Evolutionary conservation across 768 basidiomycete genomes (phyloP).

Genomic region (Boletus vermiculosoides): DNA sequence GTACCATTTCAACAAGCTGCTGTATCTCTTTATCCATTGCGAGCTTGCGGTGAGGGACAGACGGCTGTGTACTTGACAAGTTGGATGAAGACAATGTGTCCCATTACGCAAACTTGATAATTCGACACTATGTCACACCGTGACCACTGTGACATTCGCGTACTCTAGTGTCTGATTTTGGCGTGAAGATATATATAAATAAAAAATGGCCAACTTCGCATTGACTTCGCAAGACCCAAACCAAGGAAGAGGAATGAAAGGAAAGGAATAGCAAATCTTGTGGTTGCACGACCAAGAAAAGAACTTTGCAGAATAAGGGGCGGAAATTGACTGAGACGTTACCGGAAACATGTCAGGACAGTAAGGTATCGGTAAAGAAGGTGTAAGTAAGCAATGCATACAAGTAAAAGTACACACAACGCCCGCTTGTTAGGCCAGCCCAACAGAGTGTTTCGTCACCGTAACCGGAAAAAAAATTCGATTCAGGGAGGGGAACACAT

Average conservation of each 20-base stretch:
- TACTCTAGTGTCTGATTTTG: neutral
- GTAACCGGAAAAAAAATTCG: conserved; percentile 10
- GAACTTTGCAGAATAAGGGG: conserved; percentile 2
- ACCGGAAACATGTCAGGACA: conserved; percentile 4
- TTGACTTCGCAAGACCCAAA: conserved; percentile 13
- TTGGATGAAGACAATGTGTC: conserved; percentile 14
- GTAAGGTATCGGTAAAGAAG: conserved; percentile 17
- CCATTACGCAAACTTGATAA: conserved; percentile 24
- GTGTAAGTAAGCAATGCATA: conserved; percentile 20
- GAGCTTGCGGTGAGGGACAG: neutral
- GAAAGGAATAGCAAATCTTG: conserved; percentile 1
- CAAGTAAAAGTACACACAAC: conserved; percentile 30
- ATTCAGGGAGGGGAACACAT: conserved; percentile 2
- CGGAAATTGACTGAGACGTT: conserved; percentile 5
- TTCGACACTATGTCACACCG: conserved; percentile 21
- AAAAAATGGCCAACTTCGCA: conserved; percentile 11
- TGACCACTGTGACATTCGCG: conserved; percentile 20
- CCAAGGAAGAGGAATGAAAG: neutral
- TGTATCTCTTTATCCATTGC: conserved; percentile 53
- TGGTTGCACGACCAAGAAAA: neutral
- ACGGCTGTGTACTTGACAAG: neutral
- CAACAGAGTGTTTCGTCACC: conserved; percentile 16
- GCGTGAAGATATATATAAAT: conserved; percentile 12
- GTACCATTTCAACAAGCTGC: conserved; percentile 65
- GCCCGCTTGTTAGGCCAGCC: conserved; percentile 30